Base-by-base conservation (phyloP, 768 basidiomycete genomes). In the Mycena chlorophos region DNA sequence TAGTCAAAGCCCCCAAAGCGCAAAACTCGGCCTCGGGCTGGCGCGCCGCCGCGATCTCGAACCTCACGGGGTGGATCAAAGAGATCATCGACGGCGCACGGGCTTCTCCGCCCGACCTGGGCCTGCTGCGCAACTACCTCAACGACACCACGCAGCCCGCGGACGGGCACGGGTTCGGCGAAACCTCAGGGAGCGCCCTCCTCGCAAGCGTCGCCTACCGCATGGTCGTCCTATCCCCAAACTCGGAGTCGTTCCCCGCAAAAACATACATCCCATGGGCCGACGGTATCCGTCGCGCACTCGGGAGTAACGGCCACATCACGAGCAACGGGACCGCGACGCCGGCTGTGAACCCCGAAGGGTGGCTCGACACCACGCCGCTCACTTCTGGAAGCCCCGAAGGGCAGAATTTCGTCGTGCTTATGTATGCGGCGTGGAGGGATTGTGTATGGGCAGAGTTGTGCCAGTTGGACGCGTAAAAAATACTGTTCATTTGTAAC, bases 171-270 rank as follows among this genome's bases (percentile, higher is more conserved):
- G 54, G 57, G 16, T 64, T 62, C 31, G 57, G 57, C 4, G 78
- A 80, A 55, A 72, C 74, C 2, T 72, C 76, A 1, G 78, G 78
- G n/a, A 75, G 69, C 55, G 66, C 71, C n/a, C 57, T 79, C 43
- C 55, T 80, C 8, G 76, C 78, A 1, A 64, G 69, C 8, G 69
- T 70, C 10, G 71, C 68, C 1, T 79, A 77, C 58, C 71, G 72
- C 8, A 65, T 74, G 62, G 65, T 63, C 3, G 63, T 69, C 10
- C 45, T 68, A 3, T 23, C 40, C 1, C 63, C 64, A 0, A 42
- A 56, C n/a, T n/a, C n/a, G n/a, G n/a, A n/a, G 16, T 54, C 52
- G 13, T 65, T 68, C 50, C 58, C 58, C 12, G 56, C 37, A 12
- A 29, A 23, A 5, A 54, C 54, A 20, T 73, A 71, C 23, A 40